Percentiles rank a stretch among this genome's conserved stretches.
These are phyloP conservation scores for Cladosporium colombiae DNA, from an alignment of 2,329 filamentous ascomycete species.

Conservation along the genomic window DNA sequence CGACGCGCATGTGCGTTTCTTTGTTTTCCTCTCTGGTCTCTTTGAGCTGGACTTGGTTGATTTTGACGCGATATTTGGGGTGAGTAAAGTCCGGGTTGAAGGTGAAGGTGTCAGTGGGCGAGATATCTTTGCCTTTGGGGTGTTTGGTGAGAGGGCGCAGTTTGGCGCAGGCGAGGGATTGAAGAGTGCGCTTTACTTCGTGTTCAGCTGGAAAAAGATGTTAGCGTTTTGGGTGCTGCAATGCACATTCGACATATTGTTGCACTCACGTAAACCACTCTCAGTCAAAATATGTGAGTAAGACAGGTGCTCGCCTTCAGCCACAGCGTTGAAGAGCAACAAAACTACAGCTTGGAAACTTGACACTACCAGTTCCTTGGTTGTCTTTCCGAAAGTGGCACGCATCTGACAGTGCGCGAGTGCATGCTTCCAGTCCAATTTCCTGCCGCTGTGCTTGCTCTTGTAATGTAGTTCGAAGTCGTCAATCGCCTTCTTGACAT, in stretches of 20 bases:
- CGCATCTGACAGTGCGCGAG: slow-evolving; percentile 88
- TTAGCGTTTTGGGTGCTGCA: slow-evolving; percentile 20
- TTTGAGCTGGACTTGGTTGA: slow-evolving; percentile 97
- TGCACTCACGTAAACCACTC: slow-evolving; percentile 66
- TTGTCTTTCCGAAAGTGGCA: slow-evolving; percentile 74
- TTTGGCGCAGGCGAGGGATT: slow-evolving; percentile 92
- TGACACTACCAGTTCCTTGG: slow-evolving; percentile 87
- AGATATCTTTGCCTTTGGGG: slow-evolving; percentile 77
- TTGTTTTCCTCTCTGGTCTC: slow-evolving; percentile 95
- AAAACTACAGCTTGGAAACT: slow-evolving; percentile 91
- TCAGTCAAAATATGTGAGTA: slow-evolving; percentile 75
- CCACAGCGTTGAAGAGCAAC: slow-evolving; percentile 79
- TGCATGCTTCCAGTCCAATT: slow-evolving; percentile 87
- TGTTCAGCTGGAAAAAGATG: slow-evolving; percentile 55
- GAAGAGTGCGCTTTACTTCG: slow-evolving; percentile 85
- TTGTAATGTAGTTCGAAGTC: slow-evolving; percentile 86
- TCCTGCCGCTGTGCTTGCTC: slow-evolving; percentile 82
- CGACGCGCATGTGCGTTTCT: slow-evolving; percentile 86
- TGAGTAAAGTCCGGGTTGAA: slow-evolving; percentile 78
- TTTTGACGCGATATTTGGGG: slow-evolving; percentile 88
- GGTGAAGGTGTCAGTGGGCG: slow-evolving; percentile 75
- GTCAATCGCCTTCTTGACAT: slow-evolving; percentile 73
- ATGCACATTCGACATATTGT: not conserved
- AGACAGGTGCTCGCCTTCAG: slow-evolving; percentile 63
- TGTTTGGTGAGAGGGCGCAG: slow-evolving; percentile 80